phyloP scores from a whole-genome alignment of 2,329 filamentous ascomycete genomes.

The Penicillium sp. region DNA sequence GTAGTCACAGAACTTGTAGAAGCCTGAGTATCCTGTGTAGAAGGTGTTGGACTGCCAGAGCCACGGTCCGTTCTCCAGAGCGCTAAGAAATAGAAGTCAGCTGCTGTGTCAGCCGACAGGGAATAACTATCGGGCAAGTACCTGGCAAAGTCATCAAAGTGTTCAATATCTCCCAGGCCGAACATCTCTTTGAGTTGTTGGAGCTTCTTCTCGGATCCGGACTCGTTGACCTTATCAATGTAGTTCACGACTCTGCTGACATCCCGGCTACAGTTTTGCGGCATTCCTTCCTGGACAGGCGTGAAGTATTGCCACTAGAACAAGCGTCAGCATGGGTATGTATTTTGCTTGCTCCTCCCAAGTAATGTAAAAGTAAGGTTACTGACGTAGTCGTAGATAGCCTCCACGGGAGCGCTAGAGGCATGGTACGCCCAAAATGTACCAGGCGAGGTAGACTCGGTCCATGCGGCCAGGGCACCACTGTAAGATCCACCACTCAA shows the following conservation, averaged over 20 bases:
- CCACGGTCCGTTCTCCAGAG: slow-evolving; percentile 59
- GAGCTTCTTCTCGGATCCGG: slow-evolving; percentile 47
- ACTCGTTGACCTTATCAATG: slow-evolving; percentile 53
- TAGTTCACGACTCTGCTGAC: slow-evolving; percentile 55
- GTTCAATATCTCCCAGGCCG: slow-evolving; percentile 52
- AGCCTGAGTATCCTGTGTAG: slow-evolving; percentile 50
- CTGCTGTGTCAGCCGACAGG: background rate
- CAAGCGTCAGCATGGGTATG: background rate
- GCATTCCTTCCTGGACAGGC: slow-evolving; percentile 60
- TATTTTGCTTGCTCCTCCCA: background rate
- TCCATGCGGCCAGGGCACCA: slow-evolving; percentile 60
- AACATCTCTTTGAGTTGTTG: slow-evolving; percentile 55
- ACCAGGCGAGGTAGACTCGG: slow-evolving; percentile 54
- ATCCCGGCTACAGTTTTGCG: slow-evolving; percentile 60
- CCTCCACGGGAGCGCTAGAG: slow-evolving; percentile 58
- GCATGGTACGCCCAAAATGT: slow-evolving; percentile 64
- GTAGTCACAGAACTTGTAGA: slow-evolving; percentile 54
- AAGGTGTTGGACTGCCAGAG: slow-evolving; percentile 60
- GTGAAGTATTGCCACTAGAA: slow-evolving; percentile 58
- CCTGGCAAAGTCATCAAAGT: slow-evolving; percentile 57
- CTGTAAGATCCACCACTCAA: slow-evolving; percentile 59
- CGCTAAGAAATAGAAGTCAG: slow-evolving; percentile 32
- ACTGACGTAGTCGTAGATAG: slow-evolving; percentile 54
- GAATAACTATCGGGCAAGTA: slow-evolving; percentile 13
- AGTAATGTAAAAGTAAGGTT: background rate